Evolutionary conservation across 352 stramenopile genomes (phyloP).

Genomic region (Phytophthora palmivora): DNA sequence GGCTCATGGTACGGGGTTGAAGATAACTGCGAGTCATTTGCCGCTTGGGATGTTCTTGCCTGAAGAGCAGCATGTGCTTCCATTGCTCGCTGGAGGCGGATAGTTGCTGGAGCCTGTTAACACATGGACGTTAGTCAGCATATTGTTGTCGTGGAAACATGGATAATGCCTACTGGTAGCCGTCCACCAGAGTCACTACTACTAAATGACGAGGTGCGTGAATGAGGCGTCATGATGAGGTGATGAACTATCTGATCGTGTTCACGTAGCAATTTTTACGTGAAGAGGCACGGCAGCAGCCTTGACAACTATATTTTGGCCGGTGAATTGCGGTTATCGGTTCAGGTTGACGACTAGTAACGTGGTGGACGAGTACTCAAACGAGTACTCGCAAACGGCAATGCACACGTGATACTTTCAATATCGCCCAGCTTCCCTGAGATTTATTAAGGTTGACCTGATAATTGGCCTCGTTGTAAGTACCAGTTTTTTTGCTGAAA

Average conservation of each 20-base stretch:
- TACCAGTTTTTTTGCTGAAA: too few species aligned
- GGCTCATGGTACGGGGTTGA: neutral
- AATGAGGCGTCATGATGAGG: slow-evolving; percentile 19
- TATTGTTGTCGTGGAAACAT: neutral
- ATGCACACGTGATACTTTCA: too few species aligned
- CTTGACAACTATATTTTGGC: neutral
- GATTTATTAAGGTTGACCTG: too few species aligned
- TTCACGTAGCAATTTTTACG: neutral
- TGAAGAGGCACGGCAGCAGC: slow-evolving; percentile 10
- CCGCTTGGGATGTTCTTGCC: neutral
- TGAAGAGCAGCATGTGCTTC: slow-evolving; percentile 37
- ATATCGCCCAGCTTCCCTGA: too few species aligned
- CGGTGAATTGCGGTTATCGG: too few species aligned
- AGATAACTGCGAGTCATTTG: neutral
- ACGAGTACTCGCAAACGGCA: too few species aligned
- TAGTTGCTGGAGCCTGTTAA: slow-evolving; percentile 29
- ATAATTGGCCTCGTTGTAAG: too few species aligned
- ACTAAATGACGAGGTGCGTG: slow-evolving; percentile 26
- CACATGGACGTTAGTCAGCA: neutral
- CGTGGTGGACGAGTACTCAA: too few species aligned
- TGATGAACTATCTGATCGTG: neutral
- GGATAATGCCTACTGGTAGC: slow-evolving; percentile 7
- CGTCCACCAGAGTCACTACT: slow-evolving; percentile 10
- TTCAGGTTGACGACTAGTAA: too few species aligned
- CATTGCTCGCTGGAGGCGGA: slow-evolving; percentile 44